Evolutionary conservation across 2,329 filamentous ascomycete species (phyloP).

Genomic region (Coleophoma cylindrospora): DNA sequence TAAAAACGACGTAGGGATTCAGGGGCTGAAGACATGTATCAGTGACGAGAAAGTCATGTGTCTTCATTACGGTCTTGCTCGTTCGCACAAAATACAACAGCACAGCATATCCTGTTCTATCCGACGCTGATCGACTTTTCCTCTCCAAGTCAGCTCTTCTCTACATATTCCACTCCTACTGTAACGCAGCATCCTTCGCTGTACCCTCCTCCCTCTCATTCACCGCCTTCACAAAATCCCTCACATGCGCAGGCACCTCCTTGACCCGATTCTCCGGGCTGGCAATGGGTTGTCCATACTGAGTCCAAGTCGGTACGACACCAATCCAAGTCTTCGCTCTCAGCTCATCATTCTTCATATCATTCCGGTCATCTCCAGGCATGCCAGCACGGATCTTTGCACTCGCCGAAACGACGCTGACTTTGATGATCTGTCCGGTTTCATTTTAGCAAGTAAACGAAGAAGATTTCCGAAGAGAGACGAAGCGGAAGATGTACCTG

Average conservation of each 20-base stretch:
- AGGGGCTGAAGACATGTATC: too few species aligned
- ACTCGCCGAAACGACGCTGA: conserved; percentile 65
- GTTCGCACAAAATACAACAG: too few species aligned
- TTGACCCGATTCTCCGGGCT: conserved; percentile 4
- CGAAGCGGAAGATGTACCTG: too few species aligned
- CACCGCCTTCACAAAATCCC: conserved; percentile 40
- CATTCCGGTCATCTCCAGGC: conserved; percentile 49
- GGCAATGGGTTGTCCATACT: conserved; percentile 40
- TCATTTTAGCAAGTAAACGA: too few species aligned
- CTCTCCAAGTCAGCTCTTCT: too few species aligned
- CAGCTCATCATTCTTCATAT: conserved; percentile 38
- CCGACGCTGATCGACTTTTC: too few species aligned
- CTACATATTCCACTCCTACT: too few species aligned
- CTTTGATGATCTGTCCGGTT: conserved; percentile 53
- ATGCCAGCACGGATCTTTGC: conserved; percentile 68
- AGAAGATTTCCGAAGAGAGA: too few species aligned
- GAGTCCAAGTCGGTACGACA: conserved; percentile 57
- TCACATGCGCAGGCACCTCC: conserved; percentile 48
- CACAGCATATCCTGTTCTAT: too few species aligned
- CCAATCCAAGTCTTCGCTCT: conserved; percentile 47
- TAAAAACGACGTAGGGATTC: not conserved
- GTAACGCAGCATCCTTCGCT: conserved; percentile 19
- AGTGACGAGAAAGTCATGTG: too few species aligned
- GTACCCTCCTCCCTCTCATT: conserved; percentile 38
- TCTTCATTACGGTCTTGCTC: too few species aligned